A percentile compares a stretch with the other conserved stretches of the same genome.
These are phyloP conservation scores for Globisporangium solare DNA, from an alignment of 352 stramenopile genomes.

Conservation along the genomic window DNA sequence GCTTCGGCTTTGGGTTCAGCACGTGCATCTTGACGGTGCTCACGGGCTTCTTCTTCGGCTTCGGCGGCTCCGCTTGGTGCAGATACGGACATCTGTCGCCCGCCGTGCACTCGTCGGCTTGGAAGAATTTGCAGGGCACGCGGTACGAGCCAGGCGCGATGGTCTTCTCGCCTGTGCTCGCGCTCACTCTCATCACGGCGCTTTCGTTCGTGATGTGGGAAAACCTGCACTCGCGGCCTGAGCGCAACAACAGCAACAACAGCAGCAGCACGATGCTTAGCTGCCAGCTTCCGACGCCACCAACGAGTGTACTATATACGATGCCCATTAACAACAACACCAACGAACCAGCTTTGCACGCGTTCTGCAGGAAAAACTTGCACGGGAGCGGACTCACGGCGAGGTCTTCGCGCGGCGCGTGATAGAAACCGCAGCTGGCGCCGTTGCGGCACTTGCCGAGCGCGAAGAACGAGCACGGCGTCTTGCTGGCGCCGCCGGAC, in stretches of 20 bases:
- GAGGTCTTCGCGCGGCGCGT: conserved; percentile 35
- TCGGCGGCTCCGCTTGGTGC: conserved; percentile 24
- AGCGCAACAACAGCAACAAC: background rate
- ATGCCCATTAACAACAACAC: background rate
- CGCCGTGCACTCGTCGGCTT: conserved; percentile 52
- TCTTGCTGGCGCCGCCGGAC: conserved; percentile 10
- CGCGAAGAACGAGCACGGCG: conserved; percentile 63
- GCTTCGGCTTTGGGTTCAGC: conserved; percentile 24
- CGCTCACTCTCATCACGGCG: conserved; percentile 24
- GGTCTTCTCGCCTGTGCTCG: conserved; percentile 39
- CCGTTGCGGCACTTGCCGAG: conserved; percentile 67
- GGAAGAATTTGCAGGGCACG: conserved; percentile 71
- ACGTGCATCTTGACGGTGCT: conserved; percentile 28
- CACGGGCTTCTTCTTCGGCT: conserved; percentile 11
- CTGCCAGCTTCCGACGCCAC: no score
- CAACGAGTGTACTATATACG: background rate
- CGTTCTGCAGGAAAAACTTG: conserved; percentile 69
- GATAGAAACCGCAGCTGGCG: conserved; percentile 59
- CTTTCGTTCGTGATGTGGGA: conserved; percentile 31
- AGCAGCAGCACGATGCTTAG: no score
- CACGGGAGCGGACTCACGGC: conserved; percentile 40
- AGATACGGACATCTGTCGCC: conserved; percentile 64
- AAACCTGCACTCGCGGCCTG: conserved; percentile 61
- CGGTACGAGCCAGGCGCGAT: conserved; percentile 37
- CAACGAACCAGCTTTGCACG: conserved; percentile 39